Evolutionary conservation across 1,284 basidiomycete genomes (phyloP), one percentile per base, ranked within the genome.

Genomic region (Heterobasidion irregulare): DNA sequence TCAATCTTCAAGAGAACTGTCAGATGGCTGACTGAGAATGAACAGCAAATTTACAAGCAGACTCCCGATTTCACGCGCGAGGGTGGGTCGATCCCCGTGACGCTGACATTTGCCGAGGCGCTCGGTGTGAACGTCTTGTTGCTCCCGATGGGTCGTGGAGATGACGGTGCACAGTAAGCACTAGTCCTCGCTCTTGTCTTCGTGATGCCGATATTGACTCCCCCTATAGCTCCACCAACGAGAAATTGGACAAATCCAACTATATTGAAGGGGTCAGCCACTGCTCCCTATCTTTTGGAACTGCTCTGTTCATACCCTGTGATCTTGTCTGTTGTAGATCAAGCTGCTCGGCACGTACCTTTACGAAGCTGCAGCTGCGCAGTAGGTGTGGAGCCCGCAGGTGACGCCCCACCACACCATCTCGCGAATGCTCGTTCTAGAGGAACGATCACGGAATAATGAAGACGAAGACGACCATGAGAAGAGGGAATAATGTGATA

Each of bases 51-150:
- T 12, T 97, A 94, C 72, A 82, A 85, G 52, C 80, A 84, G 68
- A 82, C 83, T 35, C 94, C 94, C 1, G 92, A 97, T 68, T 79
- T 93, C 65, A 96, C 91, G 1, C 82, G 94, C 51, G 96, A 99
- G 72, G 96, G 97, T 56, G 94, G 96, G 2, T 96, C 92, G 1
- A 98, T 98, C 63, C 95, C 95, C 0, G 93, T 98, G 50, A 97
- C 95, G 6, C 79, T 99, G 57, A 97, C 94, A 4, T 98, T 99
- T 70, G 92, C 94, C 16, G 93, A 98, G 67, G 82, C 84, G 50
- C 74, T 98, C 51, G 82, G 82, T 32, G 84, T 88, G 43, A 91
- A 91, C 61, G 89, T 97, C 8, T 71, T 95, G 46, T 73, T 98
- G 26, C 75, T 98, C 53, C 95, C 95, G 3, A 95, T 98, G 85